Conservation (phyloP, 1,139 yeast genomes). For the Yamadazyma dendronema region DNA sequence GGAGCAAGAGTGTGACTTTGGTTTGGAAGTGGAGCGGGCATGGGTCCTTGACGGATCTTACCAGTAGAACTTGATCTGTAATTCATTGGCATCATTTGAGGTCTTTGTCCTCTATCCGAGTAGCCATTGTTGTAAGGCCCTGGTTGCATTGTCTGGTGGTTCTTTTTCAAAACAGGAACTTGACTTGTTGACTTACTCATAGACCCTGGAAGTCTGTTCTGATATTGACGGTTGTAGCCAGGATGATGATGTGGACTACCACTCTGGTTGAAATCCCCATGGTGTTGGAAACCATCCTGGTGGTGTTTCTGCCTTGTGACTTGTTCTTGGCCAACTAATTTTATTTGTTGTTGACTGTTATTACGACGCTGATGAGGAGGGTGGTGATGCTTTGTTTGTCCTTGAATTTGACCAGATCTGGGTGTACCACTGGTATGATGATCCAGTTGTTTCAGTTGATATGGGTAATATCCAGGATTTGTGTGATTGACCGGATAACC, state of each 20-base stretch:
- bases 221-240: not conserved
- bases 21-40: too few species aligned
- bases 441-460: constrained; percentile 4
- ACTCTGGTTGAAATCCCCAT: not conserved
- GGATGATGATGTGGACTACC: not conserved
- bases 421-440: constrained; percentile 3
- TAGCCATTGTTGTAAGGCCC: not conserved
- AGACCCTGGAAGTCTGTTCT: not conserved
- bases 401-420: not conserved
- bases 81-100: not conserved
- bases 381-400: not conserved
- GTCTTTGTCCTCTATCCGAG: constrained; percentile 1
- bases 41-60: not conserved
- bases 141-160: constrained; percentile 1
- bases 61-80: constrained; percentile 12
- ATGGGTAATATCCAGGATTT: not conserved
- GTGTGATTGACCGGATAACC: not conserved
- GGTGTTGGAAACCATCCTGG: too few species aligned
- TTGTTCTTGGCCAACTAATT: too few species aligned
- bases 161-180: not conserved
- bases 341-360: constrained; percentile 3
- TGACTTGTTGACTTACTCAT: not conserved
- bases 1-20: too few species aligned
- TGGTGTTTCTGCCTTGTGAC: too few species aligned
- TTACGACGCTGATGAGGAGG: constrained; percentile 9